phyloP scores from a whole-genome alignment of 2,329 filamentous ascomycete species.

The Cytospora paraplurivora region DNA sequence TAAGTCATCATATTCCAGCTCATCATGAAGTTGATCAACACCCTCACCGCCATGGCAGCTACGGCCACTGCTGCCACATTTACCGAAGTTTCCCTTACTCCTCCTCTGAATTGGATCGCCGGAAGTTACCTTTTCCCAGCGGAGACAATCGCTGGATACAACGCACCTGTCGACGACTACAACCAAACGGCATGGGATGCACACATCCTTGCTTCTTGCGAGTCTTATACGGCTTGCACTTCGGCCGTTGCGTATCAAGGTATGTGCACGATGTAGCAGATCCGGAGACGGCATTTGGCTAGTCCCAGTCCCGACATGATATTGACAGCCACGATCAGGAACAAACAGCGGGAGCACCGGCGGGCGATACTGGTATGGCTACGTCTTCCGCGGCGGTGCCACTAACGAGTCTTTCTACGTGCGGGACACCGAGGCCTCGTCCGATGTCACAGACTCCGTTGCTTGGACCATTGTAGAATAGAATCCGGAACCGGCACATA shows the following conservation, averaged over 20 bases:
- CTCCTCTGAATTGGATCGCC: constrained; percentile 25
- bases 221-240: constrained; percentile 22
- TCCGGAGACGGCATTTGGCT: not conserved
- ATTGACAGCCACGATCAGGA: not conserved
- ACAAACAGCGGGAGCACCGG: constrained; percentile 25
- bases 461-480: constrained; percentile 23
- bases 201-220: constrained; percentile 19
- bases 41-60: constrained; percentile 5
- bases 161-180: constrained; percentile 18
- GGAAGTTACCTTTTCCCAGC: constrained; percentile 21
- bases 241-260: constrained; percentile 25
- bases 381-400: constrained; percentile 23
- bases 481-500: not conserved
- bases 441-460: constrained; percentile 13
- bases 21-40: not conserved
- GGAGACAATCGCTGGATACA: constrained; percentile 26
- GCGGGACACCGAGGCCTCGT: constrained; percentile 5
- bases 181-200: constrained; percentile 17
- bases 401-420: constrained; percentile 24
- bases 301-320: not conserved
- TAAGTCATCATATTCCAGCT: not conserved
- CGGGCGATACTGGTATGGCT: constrained; percentile 26
- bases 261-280: not conserved
- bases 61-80: constrained; percentile 15
- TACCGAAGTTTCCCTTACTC: constrained; percentile 22